Conservation (phyloP, 495 filamentous ascomycete genomes). For the Tuber microsphaerosporum region DNA sequence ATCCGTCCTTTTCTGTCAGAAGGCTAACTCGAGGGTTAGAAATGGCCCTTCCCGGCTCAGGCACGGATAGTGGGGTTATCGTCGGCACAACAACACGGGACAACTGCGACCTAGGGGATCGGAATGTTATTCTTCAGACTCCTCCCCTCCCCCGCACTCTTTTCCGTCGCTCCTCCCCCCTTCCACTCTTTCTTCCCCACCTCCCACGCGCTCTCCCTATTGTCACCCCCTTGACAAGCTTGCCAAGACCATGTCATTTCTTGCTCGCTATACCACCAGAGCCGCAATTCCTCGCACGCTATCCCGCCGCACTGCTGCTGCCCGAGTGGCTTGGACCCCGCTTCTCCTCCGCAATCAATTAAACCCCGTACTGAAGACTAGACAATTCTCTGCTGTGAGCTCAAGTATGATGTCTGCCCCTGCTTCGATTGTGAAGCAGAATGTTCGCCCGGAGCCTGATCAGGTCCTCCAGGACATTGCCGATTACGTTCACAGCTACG, state of each 20-base stretch:
- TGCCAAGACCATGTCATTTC: constrained; percentile 31
- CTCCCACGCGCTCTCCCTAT: constrained; percentile 11
- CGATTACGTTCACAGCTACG: constrained; percentile 82
- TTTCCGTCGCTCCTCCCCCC: constrained; percentile 6
- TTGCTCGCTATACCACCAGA: constrained; percentile 28
- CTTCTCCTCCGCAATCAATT: constrained; percentile 15
- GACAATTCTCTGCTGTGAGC: constrained; percentile 23
- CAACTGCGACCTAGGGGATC: constrained; percentile 16
- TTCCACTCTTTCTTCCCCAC: constrained; percentile 17
- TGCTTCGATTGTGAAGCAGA: constrained; percentile 36
- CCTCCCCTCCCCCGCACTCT: constrained; percentile 15
- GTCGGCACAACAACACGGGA: constrained; percentile 16
- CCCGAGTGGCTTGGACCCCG: constrained; percentile 24
- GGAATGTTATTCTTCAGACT: constrained; percentile 11
- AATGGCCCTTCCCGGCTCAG: constrained; percentile 22
- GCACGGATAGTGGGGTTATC: constrained; percentile 23
- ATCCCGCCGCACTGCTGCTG: constrained; percentile 31
- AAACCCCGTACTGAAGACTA: constrained; percentile 9
- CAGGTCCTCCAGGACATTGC: constrained; percentile 92
- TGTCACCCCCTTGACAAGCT: background rate
- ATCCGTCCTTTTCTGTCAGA: background rate
- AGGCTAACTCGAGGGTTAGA: background rate
- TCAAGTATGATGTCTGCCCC: constrained; percentile 22
- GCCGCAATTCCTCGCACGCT: constrained; percentile 24
- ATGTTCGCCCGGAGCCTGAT: constrained; percentile 58